Base-by-base conservation (phyloP, 2,329 filamentous ascomycete species). In the Trichoderma asperellum region DNA sequence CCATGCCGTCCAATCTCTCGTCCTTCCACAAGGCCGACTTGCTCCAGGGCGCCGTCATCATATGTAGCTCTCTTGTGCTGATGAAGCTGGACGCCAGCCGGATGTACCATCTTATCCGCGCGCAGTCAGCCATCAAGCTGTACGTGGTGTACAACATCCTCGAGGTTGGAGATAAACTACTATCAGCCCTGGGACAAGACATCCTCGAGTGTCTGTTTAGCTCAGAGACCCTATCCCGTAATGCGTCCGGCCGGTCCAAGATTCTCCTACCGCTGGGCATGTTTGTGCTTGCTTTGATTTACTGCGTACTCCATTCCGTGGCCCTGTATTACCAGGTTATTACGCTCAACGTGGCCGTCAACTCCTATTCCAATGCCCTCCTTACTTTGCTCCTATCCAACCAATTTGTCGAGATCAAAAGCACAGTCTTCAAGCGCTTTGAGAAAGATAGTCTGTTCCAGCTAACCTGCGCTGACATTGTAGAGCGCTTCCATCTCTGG, bases 111-210 rank as follows among this genome's bases (percentile, higher is more conserved):
- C 94, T 94, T 75, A 97, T 99, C 74, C 91, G 95, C 58, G 96
- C 94, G 0, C 96, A 99, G 79, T 95, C 94, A 1, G 94, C 95
- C 8, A 97, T 99, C 82, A 99, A 99, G 78, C 87, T 99, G 12
- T 99, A 99, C 78, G 96, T 99, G 70, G 98, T 99, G 68, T 99
- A 97, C 84, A 99, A 99, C 76, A 92, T 97, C 40, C 88, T 99
- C 5, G 96, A 99, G 81, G 92, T 96, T 2, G 92, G 92, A 66
- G 96, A 99, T 79, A 91, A 94, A 8, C 86, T 99, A 0, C 88
- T 98, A 35, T 93, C 93, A 0, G 95, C 96, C 0, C 85, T 99
- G 2, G 96, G 96, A 0, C 96, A 99, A 79, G 96, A 99, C 79
- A 92, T 99, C 1, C 88, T 98, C 5, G 96, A 99, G 79, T 98